Conservation (phyloP, 2,329 filamentous ascomycete genomes). For the Fragosphaeria purpurea region DNA sequence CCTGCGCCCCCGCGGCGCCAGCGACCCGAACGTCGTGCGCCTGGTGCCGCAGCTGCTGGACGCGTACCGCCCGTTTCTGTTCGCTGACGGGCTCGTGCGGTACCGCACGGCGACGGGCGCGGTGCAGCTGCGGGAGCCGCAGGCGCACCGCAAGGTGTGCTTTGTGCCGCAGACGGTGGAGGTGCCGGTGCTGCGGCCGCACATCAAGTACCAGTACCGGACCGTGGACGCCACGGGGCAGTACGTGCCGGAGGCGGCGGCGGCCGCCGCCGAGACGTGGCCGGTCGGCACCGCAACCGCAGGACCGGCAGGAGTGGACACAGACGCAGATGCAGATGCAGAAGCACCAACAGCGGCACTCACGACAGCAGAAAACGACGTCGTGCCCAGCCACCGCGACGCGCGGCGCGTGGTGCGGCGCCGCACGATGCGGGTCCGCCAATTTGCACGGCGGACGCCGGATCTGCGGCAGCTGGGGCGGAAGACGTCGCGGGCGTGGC, state of each 20-base stretch:
- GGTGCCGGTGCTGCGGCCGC: slow-evolving; percentile 6
- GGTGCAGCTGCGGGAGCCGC: slow-evolving; percentile 25
- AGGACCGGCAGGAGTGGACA: no score
- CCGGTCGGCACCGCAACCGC: no score
- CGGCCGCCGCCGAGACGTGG: no score
- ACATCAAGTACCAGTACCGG: not conserved
- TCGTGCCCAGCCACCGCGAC: no score
- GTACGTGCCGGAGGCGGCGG: no score
- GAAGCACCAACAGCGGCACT: no score
- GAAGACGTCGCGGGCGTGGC: slow-evolving; percentile 1
- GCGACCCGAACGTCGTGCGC: slow-evolving; percentile 7
- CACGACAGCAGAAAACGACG: no score
- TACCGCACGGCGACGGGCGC: slow-evolving; percentile 28
- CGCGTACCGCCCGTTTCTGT: slow-evolving; percentile 38
- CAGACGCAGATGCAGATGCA: no score
- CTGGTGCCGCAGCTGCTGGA: slow-evolving; percentile 31
- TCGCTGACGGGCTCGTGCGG: slow-evolving; percentile 20
- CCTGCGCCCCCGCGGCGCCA: slow-evolving; percentile 3
- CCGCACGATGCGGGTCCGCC: not conserved
- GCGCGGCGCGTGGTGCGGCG: not conserved
- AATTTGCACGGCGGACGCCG: not conserved
- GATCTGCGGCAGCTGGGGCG: not conserved
- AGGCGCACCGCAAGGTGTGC: not conserved
- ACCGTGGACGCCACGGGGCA: not conserved
- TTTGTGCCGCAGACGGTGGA: not conserved